These are phyloP conservation scores for Vitis rupestris DNA, from an alignment of 164 flowering plant genomes.

Conservation along the genomic window DNA sequence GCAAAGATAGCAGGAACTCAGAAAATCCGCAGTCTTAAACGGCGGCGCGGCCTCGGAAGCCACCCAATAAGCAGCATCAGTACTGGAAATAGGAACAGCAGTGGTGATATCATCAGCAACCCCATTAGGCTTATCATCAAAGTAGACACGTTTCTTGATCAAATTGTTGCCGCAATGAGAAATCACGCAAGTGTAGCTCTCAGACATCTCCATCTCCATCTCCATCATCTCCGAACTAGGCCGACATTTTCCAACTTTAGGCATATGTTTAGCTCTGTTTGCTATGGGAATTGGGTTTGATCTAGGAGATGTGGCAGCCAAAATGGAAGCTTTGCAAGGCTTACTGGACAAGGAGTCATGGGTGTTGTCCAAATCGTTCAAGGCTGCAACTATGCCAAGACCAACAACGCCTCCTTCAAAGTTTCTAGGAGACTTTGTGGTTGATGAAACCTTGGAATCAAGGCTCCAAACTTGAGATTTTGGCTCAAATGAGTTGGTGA, in stretches of 20 bases:
- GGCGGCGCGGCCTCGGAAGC: constrained; percentile 7
- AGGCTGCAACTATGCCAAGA: constrained; percentile 52
- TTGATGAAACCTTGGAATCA: too few species aligned
- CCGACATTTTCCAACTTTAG: constrained; percentile 3
- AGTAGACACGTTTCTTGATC: constrained; percentile 42
- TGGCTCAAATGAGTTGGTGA: constrained; percentile 17
- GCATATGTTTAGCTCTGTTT: too few species aligned
- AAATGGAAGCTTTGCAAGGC: not conserved
- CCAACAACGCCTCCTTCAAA: constrained; percentile 39
- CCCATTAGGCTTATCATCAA: constrained; percentile 21
- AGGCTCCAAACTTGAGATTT: constrained; percentile 18
- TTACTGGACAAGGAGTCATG: constrained; percentile 6
- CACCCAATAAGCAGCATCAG: constrained; percentile 17
- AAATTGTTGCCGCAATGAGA: constrained; percentile 38
- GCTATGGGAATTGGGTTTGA: constrained; percentile 40
- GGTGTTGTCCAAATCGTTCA: constrained; percentile 25
- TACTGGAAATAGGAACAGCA: not conserved
- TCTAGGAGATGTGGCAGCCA: constrained; percentile 12
- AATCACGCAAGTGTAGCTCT: constrained; percentile 68
- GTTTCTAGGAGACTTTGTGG: constrained; percentile 29
- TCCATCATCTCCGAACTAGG: constrained; percentile 18
- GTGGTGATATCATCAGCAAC: not conserved
- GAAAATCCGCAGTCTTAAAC: constrained; percentile 32
- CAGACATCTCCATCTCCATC: constrained; percentile 46
- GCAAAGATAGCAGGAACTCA: constrained; percentile 52